Evolutionary conservation across 495 filamentous ascomycete species (phyloP), one percentile per base, ranked within the genome.

Genomic region (Aspergillus sclerotiicarbonarius): DNA sequence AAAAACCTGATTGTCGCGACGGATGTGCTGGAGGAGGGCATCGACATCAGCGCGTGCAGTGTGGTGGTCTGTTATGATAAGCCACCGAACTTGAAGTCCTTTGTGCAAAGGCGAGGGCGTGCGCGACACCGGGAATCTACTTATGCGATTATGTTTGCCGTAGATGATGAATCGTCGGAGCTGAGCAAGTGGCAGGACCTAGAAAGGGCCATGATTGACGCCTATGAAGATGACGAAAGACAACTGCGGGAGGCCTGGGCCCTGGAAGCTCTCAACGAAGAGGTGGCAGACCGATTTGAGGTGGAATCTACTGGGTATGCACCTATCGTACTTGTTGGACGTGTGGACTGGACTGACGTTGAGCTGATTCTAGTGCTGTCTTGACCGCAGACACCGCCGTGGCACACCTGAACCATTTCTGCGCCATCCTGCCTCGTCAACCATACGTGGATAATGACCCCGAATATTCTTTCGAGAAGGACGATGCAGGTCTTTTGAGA

Each of bases 1-100:
- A 84, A 83, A 31, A 94, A 96, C 62, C 76, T 98, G 1, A 77
- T 98, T 9, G 73, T 98, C 7, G 83, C 90, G 0, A 97, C 93
- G 0, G 89, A 83, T 63, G 92, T 92, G 0, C 74, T 96, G 0
- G 93, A 98, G 70, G 94, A 98, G 71, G 94, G 93, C 0, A 89
- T 98, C 39, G 93, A 97, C 68, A 81, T 97, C 3, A 87, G 87
- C 8, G 85, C 86, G 7, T 97, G 93, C 68, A 89, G 93, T 63
- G 65, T 91, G 32, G 91, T 97, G 12, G 78, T 96, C n/a, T 94
- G 91, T 65, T 96, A 90, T 64, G 84, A 96, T 58, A 73, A 79
- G 39, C 91, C 90, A 4, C 68, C 75, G 6, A 93, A 88, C 54
- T 71, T 96, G 30, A 93, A 92, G 63, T 89, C 90, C 0, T 96